Conservation (phyloP, 352 stramenopile genomes). For the Peronosclerospora sorghi region DNA sequence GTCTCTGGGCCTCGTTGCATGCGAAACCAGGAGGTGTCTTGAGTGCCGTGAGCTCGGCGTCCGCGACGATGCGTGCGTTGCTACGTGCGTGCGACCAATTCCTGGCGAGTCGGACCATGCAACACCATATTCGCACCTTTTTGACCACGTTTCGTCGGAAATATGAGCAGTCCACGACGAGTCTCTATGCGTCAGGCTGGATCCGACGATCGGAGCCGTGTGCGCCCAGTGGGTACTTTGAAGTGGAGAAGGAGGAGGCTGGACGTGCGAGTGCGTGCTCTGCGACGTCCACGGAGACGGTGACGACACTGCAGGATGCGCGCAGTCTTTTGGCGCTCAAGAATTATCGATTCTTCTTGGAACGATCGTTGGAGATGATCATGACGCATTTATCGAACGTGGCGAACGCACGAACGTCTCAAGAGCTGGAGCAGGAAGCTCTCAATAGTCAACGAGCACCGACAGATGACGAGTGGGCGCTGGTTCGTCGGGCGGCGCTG, state of each 20-base stretch:
- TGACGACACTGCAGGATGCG: constrained; percentile 34
- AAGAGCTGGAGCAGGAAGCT: constrained; percentile 8
- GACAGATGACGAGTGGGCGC: constrained; percentile 41
- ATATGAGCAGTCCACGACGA: constrained; percentile 19
- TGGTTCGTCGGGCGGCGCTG: constrained; percentile 33
- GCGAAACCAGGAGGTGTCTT: constrained; percentile 26
- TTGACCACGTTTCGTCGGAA: constrained; percentile 44
- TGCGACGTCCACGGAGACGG: constrained; percentile 18
- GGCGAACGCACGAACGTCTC: constrained; percentile 9
- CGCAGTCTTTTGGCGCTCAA: constrained; percentile 49
- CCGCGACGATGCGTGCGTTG: constrained; percentile 19
- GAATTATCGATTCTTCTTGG: constrained; percentile 66
- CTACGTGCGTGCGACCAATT: constrained; percentile 37
- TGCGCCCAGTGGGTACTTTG: constrained; percentile 6
- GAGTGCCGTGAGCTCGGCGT: constrained; percentile 21
- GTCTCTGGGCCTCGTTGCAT: constrained; percentile 25
- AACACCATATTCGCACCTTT: constrained; percentile 31
- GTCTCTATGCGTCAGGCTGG: constrained; percentile 16
- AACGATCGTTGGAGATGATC: constrained; percentile 40
- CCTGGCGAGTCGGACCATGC: constrained; percentile 28
- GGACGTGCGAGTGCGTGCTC: constrained; percentile 15
- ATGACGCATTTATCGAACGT: constrained; percentile 29
- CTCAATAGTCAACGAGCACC: constrained; percentile 10
- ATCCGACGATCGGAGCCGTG: constrained; percentile 23
- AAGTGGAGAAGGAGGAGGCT: constrained; percentile 22